Conservation (phyloP, 768 basidiomycete genomes). For the Glaciozyma martinii region DNA sequence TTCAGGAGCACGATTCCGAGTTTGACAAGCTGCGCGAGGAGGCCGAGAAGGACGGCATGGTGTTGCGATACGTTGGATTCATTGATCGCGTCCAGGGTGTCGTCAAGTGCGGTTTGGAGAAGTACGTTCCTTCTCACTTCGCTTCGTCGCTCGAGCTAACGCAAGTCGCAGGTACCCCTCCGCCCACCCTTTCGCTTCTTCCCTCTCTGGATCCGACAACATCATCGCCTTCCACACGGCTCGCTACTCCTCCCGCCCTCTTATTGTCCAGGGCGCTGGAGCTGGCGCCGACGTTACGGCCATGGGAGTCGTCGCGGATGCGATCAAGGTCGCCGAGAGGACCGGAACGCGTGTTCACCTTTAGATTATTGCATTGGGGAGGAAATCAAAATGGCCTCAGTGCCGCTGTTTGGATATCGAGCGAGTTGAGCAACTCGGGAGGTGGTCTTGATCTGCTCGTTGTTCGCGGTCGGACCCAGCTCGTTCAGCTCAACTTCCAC, state of each 20-base stretch:
- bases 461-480: too few relatives aligned
- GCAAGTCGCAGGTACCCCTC: constrained; percentile 60
- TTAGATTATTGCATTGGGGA: not conserved
- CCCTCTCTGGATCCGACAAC: constrained; percentile 91
- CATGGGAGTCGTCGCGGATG: constrained; percentile 89
- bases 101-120: constrained; percentile 80
- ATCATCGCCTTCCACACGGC: constrained; percentile 96
- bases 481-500: too few relatives aligned
- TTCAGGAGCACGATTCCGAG: constrained; percentile 72
- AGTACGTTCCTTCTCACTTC: constrained; percentile 48
- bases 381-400: too few relatives aligned
- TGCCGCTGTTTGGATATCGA: too few relatives aligned
- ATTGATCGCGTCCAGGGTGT: constrained; percentile 64
- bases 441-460: too few relatives aligned
- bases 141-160: not conserved
- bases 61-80: constrained; percentile 87
- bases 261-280: constrained; percentile 91
- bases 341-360: not conserved
- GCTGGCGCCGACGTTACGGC: constrained; percentile 98
- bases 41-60: constrained; percentile 68
- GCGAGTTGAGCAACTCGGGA: too few relatives aligned
- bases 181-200: constrained; percentile 89
- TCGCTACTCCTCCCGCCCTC: constrained; percentile 74
- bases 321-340: constrained; percentile 46
- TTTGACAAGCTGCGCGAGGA: constrained; percentile 68